phyloP scores from a whole-genome alignment of 345 rosid genomes.

The Sisymbrium irio region DNA sequence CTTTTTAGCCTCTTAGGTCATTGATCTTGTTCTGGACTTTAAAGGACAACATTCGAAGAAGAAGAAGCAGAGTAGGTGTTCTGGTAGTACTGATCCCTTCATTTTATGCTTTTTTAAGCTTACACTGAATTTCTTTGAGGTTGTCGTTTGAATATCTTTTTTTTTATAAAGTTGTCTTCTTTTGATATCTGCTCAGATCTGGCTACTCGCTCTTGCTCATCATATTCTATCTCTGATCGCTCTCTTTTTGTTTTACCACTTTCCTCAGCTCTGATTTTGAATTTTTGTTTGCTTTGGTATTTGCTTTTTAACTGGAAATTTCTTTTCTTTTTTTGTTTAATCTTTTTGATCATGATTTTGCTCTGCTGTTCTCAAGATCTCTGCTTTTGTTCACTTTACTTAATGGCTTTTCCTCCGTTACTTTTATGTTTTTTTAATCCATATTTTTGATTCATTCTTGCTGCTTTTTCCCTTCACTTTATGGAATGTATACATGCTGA shows the following conservation, averaged over 20 bases:
- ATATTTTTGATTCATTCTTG: background rate
- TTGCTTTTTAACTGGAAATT: background rate
- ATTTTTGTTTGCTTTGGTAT: conserved; percentile 5
- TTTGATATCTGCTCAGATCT: conserved; percentile 23
- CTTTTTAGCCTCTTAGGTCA: conserved; percentile 13
- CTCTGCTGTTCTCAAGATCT: conserved; percentile 23
- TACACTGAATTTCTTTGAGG: conserved; percentile 12
- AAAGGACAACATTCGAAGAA: conserved; percentile 22
- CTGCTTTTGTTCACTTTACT: conserved; percentile 20
- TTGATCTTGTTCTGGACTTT: background rate
- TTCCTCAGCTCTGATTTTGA: background rate
- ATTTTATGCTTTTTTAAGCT: background rate
- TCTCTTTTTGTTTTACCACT: background rate
- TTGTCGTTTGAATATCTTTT: conserved; percentile 13
- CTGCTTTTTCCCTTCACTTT: background rate
- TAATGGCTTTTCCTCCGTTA: background rate
- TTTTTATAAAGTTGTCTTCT: background rate
- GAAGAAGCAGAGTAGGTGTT: background rate
- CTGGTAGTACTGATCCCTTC: conserved; percentile 9
- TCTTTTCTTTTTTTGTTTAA: background rate
- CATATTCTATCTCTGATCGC: background rate
- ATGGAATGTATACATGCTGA: background rate
- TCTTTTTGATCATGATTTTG: conserved; percentile 3
- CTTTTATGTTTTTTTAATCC: background rate
- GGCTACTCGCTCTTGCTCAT: background rate